Conservation (phyloP, 2,329 filamentous ascomycete species). For the Purpureocillium lavendulum region DNA sequence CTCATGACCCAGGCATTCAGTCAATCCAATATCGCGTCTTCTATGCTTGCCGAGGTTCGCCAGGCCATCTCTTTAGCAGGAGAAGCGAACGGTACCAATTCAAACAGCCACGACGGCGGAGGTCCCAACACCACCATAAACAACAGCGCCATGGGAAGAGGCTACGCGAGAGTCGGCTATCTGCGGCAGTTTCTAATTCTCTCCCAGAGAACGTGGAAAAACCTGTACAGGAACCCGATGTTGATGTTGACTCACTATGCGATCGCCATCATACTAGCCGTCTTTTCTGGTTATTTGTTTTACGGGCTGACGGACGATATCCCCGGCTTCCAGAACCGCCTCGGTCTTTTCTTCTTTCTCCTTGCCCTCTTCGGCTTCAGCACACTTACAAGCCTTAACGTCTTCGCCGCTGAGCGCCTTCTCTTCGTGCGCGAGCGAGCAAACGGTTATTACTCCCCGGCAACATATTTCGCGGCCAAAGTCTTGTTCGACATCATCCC, state of each 20-base stretch:
- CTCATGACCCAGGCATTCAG: slow-evolving; percentile 68
- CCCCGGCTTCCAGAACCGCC: slow-evolving; percentile 91
- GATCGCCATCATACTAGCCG: slow-evolving; percentile 87
- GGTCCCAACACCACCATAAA: slow-evolving; percentile 43
- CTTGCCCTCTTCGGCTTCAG: slow-evolving; percentile 95
- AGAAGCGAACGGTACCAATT: slow-evolving; percentile 56
- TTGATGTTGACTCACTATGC: slow-evolving; percentile 98
- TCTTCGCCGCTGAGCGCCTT: slow-evolving; percentile 84
- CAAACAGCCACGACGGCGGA: slow-evolving; percentile 39
- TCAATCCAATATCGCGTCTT: slow-evolving; percentile 66
- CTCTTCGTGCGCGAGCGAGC: slow-evolving; percentile 89
- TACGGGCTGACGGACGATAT: slow-evolving; percentile 96
- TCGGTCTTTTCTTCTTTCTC: slow-evolving; percentile 96
- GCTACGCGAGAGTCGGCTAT: slow-evolving; percentile 76
- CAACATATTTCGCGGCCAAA: slow-evolving; percentile 92
- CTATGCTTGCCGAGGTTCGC: slow-evolving; percentile 70
- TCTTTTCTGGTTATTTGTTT: slow-evolving; percentile 91
- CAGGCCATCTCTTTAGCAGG: slow-evolving; percentile 57
- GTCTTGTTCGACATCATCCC: slow-evolving; percentile 98
- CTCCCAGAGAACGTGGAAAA: slow-evolving; percentile 88
- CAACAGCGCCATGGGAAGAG: slow-evolving; percentile 58
- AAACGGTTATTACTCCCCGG: slow-evolving; percentile 90
- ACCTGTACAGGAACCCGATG: slow-evolving; percentile 94
- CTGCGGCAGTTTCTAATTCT: slow-evolving; percentile 80
- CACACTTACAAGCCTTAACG: slow-evolving; percentile 85